Conservation (phyloP, 2,329 filamentous ascomycete genomes). For the Paramyrothecium roridum region DNA sequence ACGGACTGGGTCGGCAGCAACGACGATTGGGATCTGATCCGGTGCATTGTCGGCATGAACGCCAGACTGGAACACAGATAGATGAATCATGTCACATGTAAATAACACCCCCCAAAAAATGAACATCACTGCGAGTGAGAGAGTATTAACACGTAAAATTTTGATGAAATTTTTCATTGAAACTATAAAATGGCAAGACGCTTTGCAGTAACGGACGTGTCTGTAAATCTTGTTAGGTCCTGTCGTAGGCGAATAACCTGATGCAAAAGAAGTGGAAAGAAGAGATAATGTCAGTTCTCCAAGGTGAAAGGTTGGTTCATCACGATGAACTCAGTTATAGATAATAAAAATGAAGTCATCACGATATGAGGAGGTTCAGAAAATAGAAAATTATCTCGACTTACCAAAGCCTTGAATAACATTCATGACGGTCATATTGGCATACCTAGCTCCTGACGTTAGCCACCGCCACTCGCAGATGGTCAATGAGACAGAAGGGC, state of each 20-base stretch:
- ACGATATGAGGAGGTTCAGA: constrained; percentile 28
- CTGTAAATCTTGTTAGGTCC: constrained; percentile 1
- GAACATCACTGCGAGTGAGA: too few species aligned
- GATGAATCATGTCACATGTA: neutral
- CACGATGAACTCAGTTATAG: constrained; percentile 54
- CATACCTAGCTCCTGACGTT: too few species aligned
- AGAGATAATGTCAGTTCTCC: constrained; percentile 52
- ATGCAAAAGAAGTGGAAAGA: constrained; percentile 2
- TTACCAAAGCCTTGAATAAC: neutral
- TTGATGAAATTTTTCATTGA: too few species aligned
- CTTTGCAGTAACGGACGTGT: neutral
- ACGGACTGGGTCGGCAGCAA: constrained; percentile 89
- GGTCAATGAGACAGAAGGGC: too few species aligned
- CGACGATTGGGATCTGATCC: constrained; percentile 87
- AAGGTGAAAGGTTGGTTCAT: constrained; percentile 57
- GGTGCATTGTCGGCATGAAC: constrained; percentile 90
- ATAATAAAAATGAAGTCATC: constrained; percentile 48
- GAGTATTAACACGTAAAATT: too few species aligned
- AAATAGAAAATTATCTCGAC: neutral
- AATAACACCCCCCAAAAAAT: neutral
- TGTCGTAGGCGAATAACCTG: neutral
- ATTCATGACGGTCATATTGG: too few species aligned
- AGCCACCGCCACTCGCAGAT: too few species aligned
- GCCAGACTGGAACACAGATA: constrained; percentile 54
- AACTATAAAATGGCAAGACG: too few species aligned